phyloP scores from a whole-genome alignment of 2,329 filamentous ascomycete species.

The Endoconidiophora polonica region DNA sequence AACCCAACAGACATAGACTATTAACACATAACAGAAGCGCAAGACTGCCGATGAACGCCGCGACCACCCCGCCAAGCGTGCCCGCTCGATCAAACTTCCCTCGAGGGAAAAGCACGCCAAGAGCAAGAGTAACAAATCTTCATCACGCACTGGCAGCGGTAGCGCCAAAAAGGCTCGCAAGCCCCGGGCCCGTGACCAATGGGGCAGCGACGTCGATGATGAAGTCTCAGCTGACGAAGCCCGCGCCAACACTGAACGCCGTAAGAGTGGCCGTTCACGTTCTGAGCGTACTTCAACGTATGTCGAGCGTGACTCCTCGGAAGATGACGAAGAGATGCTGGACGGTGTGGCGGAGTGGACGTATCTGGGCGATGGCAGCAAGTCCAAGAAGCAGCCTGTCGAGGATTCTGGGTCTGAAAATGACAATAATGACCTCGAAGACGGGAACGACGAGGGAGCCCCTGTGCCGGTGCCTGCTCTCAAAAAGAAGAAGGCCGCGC shows the following conservation, averaged over 20 bases:
- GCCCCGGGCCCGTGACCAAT: conserved; percentile 6
- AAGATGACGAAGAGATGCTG: conserved; percentile 45
- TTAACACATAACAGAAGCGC: conserved; percentile 31
- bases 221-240: neutral
- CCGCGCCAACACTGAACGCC: conserved; percentile 28
- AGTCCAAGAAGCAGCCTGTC: conserved; percentile 13
- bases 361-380: conserved; percentile 25
- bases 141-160: neutral
- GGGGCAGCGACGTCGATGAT: conserved; percentile 15
- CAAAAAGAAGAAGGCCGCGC: conserved; percentile 1
- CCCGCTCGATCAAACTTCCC: conserved; percentile 16
- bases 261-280: conserved; percentile 37
- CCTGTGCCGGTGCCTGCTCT: neutral
- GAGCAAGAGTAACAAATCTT: conserved; percentile 16
- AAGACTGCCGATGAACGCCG: conserved; percentile 35
- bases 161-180: conserved; percentile 8
- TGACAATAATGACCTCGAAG: conserved; percentile 13
- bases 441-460: conserved; percentile 14
- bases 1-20: neutral
- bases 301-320: conserved; percentile 38
- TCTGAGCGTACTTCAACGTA: conserved; percentile 26
- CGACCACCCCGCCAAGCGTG: conserved; percentile 26
- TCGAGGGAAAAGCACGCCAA: conserved; percentile 18
- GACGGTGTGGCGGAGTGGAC: conserved; percentile 43
- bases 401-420: conserved; percentile 14